phyloP scores from a whole-genome alignment of 1,284 basidiomycete species.

The Irpex sp. region DNA sequence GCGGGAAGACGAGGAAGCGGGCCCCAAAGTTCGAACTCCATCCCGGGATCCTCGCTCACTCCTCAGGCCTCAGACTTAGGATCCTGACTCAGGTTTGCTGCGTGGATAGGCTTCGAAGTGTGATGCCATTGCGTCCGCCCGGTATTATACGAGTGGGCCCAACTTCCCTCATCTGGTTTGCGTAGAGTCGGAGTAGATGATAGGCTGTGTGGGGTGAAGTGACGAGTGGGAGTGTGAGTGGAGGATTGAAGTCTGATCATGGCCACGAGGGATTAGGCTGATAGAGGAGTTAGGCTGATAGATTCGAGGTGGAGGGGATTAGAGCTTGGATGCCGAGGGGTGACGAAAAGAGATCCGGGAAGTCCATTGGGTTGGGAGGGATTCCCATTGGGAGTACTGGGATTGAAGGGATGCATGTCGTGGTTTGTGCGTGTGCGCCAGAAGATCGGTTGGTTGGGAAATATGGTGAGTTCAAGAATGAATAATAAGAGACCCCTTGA shows the following conservation, averaged over 20 bases:
- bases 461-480: neutral
- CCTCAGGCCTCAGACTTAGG: too few species aligned
- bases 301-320: neutral
- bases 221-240: neutral
- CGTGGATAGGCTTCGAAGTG: too few species aligned
- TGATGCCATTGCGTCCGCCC: neutral
- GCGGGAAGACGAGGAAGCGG: too few species aligned
- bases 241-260: neutral
- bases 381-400: too few species aligned
- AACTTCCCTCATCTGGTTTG: too few species aligned
- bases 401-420: neutral
- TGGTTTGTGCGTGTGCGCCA: neutral
- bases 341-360: too few species aligned
- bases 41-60: too few species aligned
- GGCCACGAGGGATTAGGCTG: neutral
- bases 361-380: too few species aligned
- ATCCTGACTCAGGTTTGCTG: too few species aligned
- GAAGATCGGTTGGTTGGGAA: neutral
- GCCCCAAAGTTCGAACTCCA: too few species aligned
- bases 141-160: neutral
- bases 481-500: neutral
- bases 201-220: too few species aligned
- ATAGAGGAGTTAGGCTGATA: neutral
- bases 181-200: too few species aligned
- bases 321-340: neutral